phyloP scores from a whole-genome alignment of 169 alveolate species.

The Eimeria maxima region DNA sequence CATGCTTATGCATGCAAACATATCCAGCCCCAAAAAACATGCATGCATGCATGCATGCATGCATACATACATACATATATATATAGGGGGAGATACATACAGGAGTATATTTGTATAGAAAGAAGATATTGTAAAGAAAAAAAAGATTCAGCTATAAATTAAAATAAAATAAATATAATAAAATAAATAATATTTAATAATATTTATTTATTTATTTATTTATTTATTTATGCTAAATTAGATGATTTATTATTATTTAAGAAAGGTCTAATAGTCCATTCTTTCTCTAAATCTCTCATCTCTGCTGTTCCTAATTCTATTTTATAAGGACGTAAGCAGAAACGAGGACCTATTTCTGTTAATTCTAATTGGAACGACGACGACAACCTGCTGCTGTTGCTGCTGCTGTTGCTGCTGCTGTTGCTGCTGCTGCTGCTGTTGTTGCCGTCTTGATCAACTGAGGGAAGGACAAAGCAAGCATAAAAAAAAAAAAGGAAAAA shows the following conservation, averaged over 20 bases:
- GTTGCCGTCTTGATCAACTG: slow-evolving; percentile 29
- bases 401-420: neutral
- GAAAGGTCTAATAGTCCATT: slow-evolving; percentile 99
- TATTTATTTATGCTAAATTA: slow-evolving; percentile 77
- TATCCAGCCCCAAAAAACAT: too few species aligned
- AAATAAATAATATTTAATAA: too few species aligned
- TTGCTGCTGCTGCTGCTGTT: too few species aligned
- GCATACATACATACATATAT: neutral
- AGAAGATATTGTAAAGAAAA: too few species aligned
- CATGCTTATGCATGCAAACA: too few species aligned
- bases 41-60: slow-evolving; percentile 39
- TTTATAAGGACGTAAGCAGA: slow-evolving; percentile 96
- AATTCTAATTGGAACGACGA: slow-evolving; percentile 87
- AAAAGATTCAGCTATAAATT: too few species aligned
- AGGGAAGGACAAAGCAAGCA: neutral
- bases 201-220: too few species aligned
- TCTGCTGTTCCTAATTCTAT: slow-evolving; percentile 98
- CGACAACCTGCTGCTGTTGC: too few species aligned
- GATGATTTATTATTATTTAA: slow-evolving; percentile 94
- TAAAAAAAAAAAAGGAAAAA: neutral
- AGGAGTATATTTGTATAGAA: too few species aligned
- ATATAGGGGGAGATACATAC: too few species aligned
- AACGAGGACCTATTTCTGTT: slow-evolving; percentile 98
- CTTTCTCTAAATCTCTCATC: slow-evolving; percentile 97
- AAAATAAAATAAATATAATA: too few species aligned